Percentiles rank a stretch among this genome's conserved stretches.
Conservation (phyloP, 2,329 filamentous ascomycete genomes). For the Hysterium pulicare region DNA sequence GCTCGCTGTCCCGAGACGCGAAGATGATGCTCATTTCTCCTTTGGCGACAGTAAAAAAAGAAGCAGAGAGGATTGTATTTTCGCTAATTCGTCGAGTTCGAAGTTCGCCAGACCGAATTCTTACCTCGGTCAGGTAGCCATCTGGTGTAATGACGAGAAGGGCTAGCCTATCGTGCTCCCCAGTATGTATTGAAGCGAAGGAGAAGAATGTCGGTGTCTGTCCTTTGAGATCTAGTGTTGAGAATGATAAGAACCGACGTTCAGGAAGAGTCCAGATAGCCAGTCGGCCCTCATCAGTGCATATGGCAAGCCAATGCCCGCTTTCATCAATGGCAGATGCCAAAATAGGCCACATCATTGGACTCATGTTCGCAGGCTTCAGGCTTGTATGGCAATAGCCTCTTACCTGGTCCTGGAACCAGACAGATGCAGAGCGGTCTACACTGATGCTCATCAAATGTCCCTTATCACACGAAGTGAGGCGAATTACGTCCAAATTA, state of each 20-base stretch:
- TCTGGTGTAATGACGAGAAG: constrained; percentile 63
- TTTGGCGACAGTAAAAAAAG: constrained; percentile 25
- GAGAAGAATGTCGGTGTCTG: constrained; percentile 65
- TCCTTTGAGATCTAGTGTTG: constrained; percentile 52
- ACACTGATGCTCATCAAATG: constrained; percentile 67
- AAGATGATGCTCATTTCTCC: constrained; percentile 28
- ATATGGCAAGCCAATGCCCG: constrained; percentile 64
- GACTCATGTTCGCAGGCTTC: constrained; percentile 31
- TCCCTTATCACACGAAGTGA: constrained; percentile 61
- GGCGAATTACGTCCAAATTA: constrained; percentile 63
- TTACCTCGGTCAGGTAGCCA: constrained; percentile 60
- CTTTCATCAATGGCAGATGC: constrained; percentile 63
- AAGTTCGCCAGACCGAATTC: constrained; percentile 42
- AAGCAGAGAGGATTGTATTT: constrained; percentile 24
- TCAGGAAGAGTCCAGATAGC: constrained; percentile 62
- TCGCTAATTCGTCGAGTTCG: constrained; percentile 26
- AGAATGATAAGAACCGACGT: constrained; percentile 54
- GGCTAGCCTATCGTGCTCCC: constrained; percentile 31
- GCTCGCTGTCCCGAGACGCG: constrained; percentile 31
- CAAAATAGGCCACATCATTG: constrained; percentile 47
- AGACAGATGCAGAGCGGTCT: constrained; percentile 65
- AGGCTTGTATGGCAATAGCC: constrained; percentile 28
- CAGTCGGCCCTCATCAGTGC: constrained; percentile 57
- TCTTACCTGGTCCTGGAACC: constrained; percentile 40
- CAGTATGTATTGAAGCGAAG: constrained; percentile 29